Percentiles rank a stretch among this genome's conserved stretches.
Conservation (phyloP, 805 yeast genomes). For the Candida schatavii region DNA sequence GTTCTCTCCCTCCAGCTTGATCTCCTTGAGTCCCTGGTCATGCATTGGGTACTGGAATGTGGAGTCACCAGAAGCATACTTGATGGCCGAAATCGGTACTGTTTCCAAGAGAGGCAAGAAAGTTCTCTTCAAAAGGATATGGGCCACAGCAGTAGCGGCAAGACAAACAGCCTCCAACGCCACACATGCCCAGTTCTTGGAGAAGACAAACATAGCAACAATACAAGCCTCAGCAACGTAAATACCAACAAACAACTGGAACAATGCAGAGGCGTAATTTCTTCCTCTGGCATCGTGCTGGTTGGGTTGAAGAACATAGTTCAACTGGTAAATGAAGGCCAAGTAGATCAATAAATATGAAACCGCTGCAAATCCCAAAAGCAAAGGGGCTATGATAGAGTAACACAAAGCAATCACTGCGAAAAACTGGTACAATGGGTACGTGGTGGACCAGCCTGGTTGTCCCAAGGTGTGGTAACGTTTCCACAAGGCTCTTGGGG, state of each 20-base stretch:
- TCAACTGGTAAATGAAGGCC: constrained; percentile 61
- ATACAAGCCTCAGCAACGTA: constrained; percentile 71
- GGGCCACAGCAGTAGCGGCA: constrained; percentile 56
- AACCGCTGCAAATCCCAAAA: constrained; percentile 63
- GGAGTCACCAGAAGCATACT: constrained; percentile 43
- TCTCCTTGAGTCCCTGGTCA: constrained; percentile 65
- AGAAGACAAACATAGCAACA: constrained; percentile 69
- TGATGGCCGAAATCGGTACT: constrained; percentile 67
- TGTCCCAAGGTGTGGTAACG: constrained; percentile 62
- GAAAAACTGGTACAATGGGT: constrained; percentile 75
- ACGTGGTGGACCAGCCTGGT: constrained; percentile 79
- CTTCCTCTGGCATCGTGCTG: constrained; percentile 67
- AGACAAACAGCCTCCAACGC: constrained; percentile 63
- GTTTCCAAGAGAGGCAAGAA: constrained; percentile 64
- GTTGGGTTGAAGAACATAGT: constrained; percentile 58
- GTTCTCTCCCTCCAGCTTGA: constrained; percentile 49
- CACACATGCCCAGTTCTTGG: constrained; percentile 76
- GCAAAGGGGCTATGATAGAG: constrained; percentile 74
- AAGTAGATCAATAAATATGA: constrained; percentile 56
- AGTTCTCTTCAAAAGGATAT: constrained; percentile 54
- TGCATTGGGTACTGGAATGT: constrained; percentile 52
- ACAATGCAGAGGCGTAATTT: constrained; percentile 67
- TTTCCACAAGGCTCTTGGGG: constrained; percentile 92
- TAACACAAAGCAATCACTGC: constrained; percentile 72
- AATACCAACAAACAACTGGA: constrained; percentile 68